These are phyloP conservation scores for Pleurotus platypus DNA, from an alignment of 768 basidiomycete species.

Conservation along the genomic window DNA sequence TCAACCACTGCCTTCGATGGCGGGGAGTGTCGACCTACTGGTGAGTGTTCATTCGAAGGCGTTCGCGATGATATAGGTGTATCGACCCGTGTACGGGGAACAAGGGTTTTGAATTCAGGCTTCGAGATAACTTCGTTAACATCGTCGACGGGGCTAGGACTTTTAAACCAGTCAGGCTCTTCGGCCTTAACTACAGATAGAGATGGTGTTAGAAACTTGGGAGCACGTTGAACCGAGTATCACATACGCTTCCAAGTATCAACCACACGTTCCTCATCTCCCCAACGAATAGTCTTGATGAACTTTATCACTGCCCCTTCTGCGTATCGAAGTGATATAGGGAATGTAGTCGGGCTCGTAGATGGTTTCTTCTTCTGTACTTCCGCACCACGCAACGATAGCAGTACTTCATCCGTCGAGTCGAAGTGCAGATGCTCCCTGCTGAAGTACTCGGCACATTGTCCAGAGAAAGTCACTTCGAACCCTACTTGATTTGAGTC, in stretches of 20 bases:
- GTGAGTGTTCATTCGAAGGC: too few species aligned
- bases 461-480: constrained; percentile 34
- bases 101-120: too few species aligned
- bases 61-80: too few species aligned
- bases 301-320: constrained; percentile 41
- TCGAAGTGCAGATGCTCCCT: constrained; percentile 31
- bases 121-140: too few species aligned
- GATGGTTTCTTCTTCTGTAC: constrained; percentile 26
- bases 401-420: constrained; percentile 36
- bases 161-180: constrained; percentile 10
- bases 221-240: neutral
- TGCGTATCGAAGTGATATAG: constrained; percentile 37
- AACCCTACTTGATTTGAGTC: constrained; percentile 23
- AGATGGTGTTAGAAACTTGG: neutral
- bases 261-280: constrained; percentile 14
- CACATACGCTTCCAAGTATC: constrained; percentile 27
- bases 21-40: too few species aligned
- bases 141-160: neutral
- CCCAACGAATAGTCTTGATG: constrained; percentile 17
- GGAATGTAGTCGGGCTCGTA: constrained; percentile 25
- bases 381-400: constrained; percentile 43
- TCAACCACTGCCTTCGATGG: too few species aligned
- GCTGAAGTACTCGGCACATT: constrained; percentile 25
- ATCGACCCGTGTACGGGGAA: too few species aligned
- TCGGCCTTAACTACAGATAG: constrained; percentile 6